A percentile compares a stretch with the other conserved stretches of the same genome.
phyloP scores from a whole-genome alignment of 1,284 basidiomycete species.

The Porogramme epimiltina region DNA sequence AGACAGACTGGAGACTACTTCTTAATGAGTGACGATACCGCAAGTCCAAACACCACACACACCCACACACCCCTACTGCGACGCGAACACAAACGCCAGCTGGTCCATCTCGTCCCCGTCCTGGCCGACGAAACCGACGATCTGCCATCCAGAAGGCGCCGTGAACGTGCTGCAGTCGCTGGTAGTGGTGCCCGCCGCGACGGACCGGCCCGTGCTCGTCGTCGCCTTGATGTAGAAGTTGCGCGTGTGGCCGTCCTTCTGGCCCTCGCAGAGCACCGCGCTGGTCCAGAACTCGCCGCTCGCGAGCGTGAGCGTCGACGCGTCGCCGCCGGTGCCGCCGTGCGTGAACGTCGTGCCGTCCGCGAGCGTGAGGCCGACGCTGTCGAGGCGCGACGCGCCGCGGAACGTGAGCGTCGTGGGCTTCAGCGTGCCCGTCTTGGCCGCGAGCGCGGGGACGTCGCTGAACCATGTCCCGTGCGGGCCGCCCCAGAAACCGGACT shows the following conservation, averaged over 20 bases:
- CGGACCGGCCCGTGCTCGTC: slow-evolving; percentile 6
- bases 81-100: slow-evolving; percentile 6
- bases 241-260: slow-evolving; percentile 11
- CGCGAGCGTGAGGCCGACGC: slow-evolving; percentile 8
- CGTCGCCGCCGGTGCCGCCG: slow-evolving; percentile 12
- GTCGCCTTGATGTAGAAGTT: slow-evolving; percentile 11
- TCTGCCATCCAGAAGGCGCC: slow-evolving; percentile 8
- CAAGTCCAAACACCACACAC: no score
- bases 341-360: slow-evolving; percentile 3
- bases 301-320: slow-evolving; percentile 3
- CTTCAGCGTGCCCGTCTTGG: slow-evolving; percentile 1
- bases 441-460: slow-evolving; percentile 9
- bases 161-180: slow-evolving; percentile 4
- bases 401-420: slow-evolving; percentile 8
- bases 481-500: slow-evolving; percentile 12
- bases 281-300: slow-evolving; percentile 2
- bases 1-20: no score
- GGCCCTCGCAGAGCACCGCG: slow-evolving; percentile 8
- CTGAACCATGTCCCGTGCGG: slow-evolving; percentile 14
- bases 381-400: slow-evolving; percentile 10
- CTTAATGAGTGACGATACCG: no score
- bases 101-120: slow-evolving; percentile 17
- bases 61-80: no score
- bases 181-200: slow-evolving; percentile 4
- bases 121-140: slow-evolving; percentile 10